These are phyloP conservation scores for Forsythia suspensa DNA, from an alignment of 257 asterid genomes.

Conservation along the genomic window DNA sequence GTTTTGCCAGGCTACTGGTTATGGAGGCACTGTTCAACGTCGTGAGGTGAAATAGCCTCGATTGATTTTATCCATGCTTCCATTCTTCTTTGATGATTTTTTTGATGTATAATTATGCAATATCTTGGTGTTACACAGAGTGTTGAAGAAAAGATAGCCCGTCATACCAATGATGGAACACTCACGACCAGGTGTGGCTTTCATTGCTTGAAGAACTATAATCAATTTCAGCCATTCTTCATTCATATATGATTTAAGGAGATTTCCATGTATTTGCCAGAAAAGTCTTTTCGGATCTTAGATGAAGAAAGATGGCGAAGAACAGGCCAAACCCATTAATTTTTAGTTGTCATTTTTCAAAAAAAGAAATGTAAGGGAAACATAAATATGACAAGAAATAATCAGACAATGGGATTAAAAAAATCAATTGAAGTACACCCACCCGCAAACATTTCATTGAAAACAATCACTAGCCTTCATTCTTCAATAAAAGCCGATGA, in stretches of 20 bases:
- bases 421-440: background rate
- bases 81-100: background rate
- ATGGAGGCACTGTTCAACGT: constrained; percentile 93
- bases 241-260: background rate
- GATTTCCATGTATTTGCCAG: background rate
- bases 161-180: constrained; percentile 81
- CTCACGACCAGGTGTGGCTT: constrained; percentile 60
- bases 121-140: constrained; percentile 47
- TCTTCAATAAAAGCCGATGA: background rate
- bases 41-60: constrained; percentile 56
- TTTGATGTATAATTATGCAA: constrained; percentile 14
- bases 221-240: background rate
- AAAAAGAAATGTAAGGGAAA: background rate
- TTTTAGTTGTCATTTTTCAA: background rate
- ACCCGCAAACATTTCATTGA: background rate
- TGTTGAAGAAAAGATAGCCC: constrained; percentile 95
- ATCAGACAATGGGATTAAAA: background rate
- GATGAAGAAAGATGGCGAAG: background rate
- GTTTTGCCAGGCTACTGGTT: constrained; percentile 97
- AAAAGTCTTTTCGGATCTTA: background rate
- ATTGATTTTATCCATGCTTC: background rate
- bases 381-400: background rate
- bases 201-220: background rate
- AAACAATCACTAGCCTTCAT: background rate
- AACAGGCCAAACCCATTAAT: too few species aligned